Conservation (phyloP, 176 grass and related monocot genomes). For the Oryza meyeriana region DNA sequence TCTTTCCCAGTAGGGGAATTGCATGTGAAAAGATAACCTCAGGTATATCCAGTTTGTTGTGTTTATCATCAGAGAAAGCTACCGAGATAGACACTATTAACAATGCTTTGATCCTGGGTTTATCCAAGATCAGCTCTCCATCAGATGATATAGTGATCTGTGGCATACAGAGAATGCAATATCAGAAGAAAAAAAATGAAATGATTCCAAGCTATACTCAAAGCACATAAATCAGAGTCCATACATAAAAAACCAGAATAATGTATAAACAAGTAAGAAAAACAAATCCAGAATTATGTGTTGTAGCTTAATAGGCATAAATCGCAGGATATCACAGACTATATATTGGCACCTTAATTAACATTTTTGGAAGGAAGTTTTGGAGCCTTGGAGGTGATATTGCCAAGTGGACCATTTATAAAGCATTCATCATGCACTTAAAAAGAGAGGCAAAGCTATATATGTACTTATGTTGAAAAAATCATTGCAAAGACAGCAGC, state of each 20-base stretch:
- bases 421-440: neutral
- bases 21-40: slow-evolving; percentile 63
- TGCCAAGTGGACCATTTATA: neutral
- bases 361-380: neutral
- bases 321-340: neutral
- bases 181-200: neutral
- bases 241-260: slow-evolving; percentile 1
- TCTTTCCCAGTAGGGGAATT: slow-evolving; percentile 59
- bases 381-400: slow-evolving; percentile 1
- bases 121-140: slow-evolving; percentile 73
- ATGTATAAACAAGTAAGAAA: neutral
- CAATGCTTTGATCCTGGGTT: slow-evolving; percentile 55
- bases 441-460: neutral
- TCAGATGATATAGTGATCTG: slow-evolving; percentile 61
- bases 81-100: slow-evolving; percentile 68
- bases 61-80: slow-evolving; percentile 47
- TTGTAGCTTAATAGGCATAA: neutral
- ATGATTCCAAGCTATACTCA: neutral
- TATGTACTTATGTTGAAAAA: neutral
- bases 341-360: neutral
- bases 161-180: slow-evolving; percentile 26
- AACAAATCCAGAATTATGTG: neutral
- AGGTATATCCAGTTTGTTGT: slow-evolving; percentile 57
- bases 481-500: neutral
- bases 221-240: neutral